Conservation (phyloP, 768 basidiomycete species). For the Cubamyces sp. region DNA sequence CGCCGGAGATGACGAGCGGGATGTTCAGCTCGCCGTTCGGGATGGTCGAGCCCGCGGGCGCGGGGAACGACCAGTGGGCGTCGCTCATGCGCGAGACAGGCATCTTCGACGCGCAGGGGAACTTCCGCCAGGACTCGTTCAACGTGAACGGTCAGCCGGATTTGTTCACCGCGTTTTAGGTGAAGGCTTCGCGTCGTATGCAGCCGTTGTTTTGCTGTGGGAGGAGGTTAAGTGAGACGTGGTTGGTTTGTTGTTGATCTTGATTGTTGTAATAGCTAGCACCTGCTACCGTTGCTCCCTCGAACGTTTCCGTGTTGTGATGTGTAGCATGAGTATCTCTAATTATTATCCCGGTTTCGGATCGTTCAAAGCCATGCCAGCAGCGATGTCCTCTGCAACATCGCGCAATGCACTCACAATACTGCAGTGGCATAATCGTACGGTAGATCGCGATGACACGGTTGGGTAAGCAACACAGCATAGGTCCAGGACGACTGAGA, state of each 20-base stretch:
- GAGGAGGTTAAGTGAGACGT: too few species aligned
- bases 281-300: not conserved
- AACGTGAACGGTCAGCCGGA: not conserved
- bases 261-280: not conserved
- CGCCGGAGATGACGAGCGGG: slow-evolving; percentile 43
- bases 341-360: not conserved
- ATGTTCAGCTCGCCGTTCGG: slow-evolving; percentile 41
- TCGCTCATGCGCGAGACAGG: slow-evolving; percentile 67
- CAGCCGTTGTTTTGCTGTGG: too few species aligned
- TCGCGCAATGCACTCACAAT: too few species aligned
- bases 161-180: slow-evolving; percentile 7
- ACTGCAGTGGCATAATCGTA: too few species aligned
- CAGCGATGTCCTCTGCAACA: too few species aligned
- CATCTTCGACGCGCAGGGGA: slow-evolving; percentile 45
- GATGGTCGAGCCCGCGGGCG: slow-evolving; percentile 55
- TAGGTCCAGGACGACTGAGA: too few species aligned
- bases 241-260: not conserved
- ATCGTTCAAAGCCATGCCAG: too few species aligned
- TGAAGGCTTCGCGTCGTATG: too few species aligned
- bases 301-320: not conserved
- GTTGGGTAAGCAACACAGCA: too few species aligned
- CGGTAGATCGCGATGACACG: too few species aligned
- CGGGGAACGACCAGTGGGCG: slow-evolving; percentile 65
- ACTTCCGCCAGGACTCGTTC: slow-evolving; percentile 12
- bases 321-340: not conserved